phyloP scores from a whole-genome alignment of 495 filamentous ascomycete genomes.

The Glutinoglossum americanum region DNA sequence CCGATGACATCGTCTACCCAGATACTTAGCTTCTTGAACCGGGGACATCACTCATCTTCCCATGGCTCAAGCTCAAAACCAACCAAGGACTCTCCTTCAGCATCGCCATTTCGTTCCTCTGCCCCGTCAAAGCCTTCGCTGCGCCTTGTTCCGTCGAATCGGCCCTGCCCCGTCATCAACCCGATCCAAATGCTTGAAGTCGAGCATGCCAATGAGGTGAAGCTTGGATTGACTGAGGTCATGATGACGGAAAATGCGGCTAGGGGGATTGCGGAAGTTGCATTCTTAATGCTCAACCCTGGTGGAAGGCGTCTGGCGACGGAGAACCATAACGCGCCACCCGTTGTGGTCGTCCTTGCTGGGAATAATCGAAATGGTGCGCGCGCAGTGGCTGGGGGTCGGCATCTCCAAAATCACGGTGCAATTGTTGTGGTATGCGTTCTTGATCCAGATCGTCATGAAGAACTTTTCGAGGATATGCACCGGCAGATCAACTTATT shows the following conservation, averaged over 20 bases:
- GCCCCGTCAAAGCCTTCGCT: slow-evolving; percentile 19
- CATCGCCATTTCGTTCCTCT: slow-evolving; percentile 20
- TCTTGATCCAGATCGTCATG: slow-evolving; percentile 56
- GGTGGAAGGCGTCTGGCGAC: slow-evolving; percentile 11
- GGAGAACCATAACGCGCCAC: slow-evolving; percentile 27
- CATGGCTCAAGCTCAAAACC: slow-evolving; percentile 15
- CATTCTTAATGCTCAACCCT: slow-evolving; percentile 32
- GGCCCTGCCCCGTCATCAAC: slow-evolving; percentile 58
- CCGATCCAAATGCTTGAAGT: slow-evolving; percentile 75
- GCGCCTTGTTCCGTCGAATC: slow-evolving; percentile 35
- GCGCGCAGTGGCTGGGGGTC: slow-evolving; percentile 62
- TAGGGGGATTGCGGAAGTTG: slow-evolving; percentile 66
- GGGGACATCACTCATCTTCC: slow-evolving; percentile 2
- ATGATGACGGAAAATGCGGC: slow-evolving; percentile 84
- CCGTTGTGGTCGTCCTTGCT: slow-evolving; percentile 59
- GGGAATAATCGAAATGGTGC: slow-evolving; percentile 77
- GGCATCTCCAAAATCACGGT: slow-evolving; percentile 66
- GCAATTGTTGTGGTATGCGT: slow-evolving; percentile 60
- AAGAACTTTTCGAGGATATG: slow-evolving; percentile 51
- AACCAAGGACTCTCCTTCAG: slow-evolving; percentile 17
- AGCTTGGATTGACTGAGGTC: slow-evolving; percentile 68
- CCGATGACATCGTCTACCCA: slow-evolving; percentile 8
- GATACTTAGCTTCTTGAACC: slow-evolving; percentile 9
- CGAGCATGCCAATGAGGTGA: slow-evolving; percentile 65
- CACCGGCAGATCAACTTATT: slow-evolving; percentile 56